Percentiles rank a stretch among this genome's conserved stretches.
Conservation (phyloP, 257 asterid species). For the Solanum neorickii region DNA sequence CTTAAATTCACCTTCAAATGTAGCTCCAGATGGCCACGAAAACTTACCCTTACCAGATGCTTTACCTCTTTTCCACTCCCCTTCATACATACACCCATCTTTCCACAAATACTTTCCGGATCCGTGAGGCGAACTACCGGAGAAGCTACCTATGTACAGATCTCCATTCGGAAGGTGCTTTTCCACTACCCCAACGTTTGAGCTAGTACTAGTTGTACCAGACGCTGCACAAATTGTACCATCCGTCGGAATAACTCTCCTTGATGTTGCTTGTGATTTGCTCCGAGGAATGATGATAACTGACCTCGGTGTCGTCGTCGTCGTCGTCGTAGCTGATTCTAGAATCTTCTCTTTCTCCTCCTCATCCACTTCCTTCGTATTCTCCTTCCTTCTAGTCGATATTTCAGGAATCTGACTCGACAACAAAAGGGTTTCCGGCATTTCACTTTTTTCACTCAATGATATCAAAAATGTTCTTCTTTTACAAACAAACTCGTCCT, state of each 20-base stretch:
- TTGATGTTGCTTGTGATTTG: slow-evolving; percentile 65
- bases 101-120: slow-evolving; percentile 89
- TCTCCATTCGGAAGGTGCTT: slow-evolving; percentile 85
- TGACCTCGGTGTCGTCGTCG: slow-evolving; percentile 54
- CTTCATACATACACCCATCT: slow-evolving; percentile 95
- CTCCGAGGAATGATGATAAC: slow-evolving; percentile 57
- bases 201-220: background rate
- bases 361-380: background rate
- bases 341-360: slow-evolving; percentile 5
- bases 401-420: background rate
- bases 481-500: background rate
- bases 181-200: slow-evolving; percentile 8
- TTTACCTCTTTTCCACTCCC: slow-evolving; percentile 93
- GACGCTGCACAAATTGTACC: slow-evolving; percentile 7
- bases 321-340: slow-evolving; percentile 5
- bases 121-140: slow-evolving; percentile 77
- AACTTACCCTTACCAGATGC: slow-evolving; percentile 81
- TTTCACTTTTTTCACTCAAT: background rate
- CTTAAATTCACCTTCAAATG: slow-evolving; percentile 77
- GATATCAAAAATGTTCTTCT: background rate
- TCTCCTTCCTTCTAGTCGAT: background rate
- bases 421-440: background rate
- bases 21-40: slow-evolving; percentile 98
- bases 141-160: slow-evolving; percentile 80
- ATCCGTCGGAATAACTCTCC: slow-evolving; percentile 61